Evolutionary conservation across 768 basidiomycete species (phyloP).

Genomic region (Boletus pseudopeckii): DNA sequence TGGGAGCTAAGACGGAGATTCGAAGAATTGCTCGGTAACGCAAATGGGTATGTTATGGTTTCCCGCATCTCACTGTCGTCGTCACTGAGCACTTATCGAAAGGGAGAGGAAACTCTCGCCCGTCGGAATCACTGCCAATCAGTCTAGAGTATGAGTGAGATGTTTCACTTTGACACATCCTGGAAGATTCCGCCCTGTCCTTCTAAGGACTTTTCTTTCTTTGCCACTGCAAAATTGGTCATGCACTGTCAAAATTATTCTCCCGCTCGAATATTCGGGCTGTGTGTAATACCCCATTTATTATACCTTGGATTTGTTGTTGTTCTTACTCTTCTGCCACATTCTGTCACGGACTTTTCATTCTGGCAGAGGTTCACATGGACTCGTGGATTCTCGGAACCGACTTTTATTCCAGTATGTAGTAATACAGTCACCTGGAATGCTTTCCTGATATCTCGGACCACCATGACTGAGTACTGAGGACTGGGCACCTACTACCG

Average conservation of each 20-base stretch:
- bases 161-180: background rate
- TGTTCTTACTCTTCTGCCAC: background rate
- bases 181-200: background rate
- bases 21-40: conserved; percentile 30
- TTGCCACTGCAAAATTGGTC: background rate
- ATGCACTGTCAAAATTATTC: background rate
- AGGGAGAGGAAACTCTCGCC: conserved; percentile 23
- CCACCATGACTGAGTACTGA: background rate
- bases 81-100: background rate
- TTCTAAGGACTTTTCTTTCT: background rate
- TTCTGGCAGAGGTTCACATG: background rate
- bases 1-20: conserved; percentile 19
- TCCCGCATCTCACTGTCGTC: background rate
- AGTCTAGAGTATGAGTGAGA: background rate
- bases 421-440: background rate
- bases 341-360: background rate
- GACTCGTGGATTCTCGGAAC: background rate
- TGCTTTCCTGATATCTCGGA: background rate
- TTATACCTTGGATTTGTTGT: background rate
- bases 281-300: background rate
- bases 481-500: too few relatives aligned
- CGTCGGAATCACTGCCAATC: conserved; percentile 5
- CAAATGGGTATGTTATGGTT: conserved; percentile 18
- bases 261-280: background rate
- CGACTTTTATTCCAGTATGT: background rate